phyloP scores from a whole-genome alignment of 2,329 filamentous ascomycete species.

The Xylariaceae sp. region DNA sequence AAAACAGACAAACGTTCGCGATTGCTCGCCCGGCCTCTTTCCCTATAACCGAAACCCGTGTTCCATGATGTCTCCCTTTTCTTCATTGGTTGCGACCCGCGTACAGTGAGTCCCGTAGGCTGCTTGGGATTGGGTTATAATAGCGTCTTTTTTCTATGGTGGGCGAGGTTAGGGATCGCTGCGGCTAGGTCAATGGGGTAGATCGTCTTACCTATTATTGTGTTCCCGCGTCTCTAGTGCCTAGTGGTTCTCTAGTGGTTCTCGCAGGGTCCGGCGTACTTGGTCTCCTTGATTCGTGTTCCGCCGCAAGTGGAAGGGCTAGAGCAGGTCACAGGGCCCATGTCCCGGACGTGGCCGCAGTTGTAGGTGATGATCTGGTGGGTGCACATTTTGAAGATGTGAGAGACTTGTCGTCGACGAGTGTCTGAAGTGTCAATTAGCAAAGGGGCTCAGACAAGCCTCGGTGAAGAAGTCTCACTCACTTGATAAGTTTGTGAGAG shows the following conservation, averaged over 20 bases:
- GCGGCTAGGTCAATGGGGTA: background rate
- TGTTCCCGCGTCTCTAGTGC: background rate
- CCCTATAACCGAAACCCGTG: constrained; percentile 23
- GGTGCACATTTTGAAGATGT: constrained; percentile 25
- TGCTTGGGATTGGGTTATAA: background rate
- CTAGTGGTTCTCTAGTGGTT: background rate
- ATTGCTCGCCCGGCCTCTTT: constrained; percentile 27
- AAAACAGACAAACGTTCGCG: constrained; percentile 20
- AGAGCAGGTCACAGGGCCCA: constrained; percentile 15
- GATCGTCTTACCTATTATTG: constrained; percentile 1
- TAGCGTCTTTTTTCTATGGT: constrained; percentile 5
- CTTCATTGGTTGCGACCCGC: background rate
- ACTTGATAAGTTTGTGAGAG: constrained; percentile 1
- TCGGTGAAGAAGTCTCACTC: background rate
- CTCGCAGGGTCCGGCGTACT: constrained; percentile 13
- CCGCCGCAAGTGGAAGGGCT: constrained; percentile 12
- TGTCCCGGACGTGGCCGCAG: constrained; percentile 20
- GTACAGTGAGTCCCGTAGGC: background rate
- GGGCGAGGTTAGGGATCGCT: background rate
- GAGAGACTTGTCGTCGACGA: background rate
- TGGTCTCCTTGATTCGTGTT: constrained; percentile 1
- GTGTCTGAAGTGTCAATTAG: constrained; percentile 1
- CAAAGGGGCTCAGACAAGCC: background rate
- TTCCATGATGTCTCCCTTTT: constrained; percentile 11
- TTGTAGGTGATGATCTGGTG: constrained; percentile 21